These are phyloP conservation scores for Trichoderma sp. DNA, from an alignment of 2,329 filamentous ascomycete genomes.

Conservation along the genomic window DNA sequence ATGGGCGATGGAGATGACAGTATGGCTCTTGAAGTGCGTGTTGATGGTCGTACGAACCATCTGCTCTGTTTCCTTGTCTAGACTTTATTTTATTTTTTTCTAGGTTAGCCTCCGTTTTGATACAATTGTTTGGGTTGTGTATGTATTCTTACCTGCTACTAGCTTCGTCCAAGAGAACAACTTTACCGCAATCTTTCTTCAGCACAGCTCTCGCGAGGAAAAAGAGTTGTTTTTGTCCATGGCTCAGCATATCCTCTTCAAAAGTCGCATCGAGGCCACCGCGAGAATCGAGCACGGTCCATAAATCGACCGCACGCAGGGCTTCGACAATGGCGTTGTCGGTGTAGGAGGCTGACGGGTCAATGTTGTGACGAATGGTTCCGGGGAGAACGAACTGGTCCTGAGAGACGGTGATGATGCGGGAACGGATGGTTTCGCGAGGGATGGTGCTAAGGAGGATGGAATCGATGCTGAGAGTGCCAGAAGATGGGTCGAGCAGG, in stretches of 20 bases:
- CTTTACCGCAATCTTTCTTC: conserved; percentile 33
- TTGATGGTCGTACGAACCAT: conserved; percentile 35
- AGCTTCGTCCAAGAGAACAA: conserved; percentile 48
- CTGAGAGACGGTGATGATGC: conserved; percentile 49
- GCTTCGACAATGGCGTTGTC: conserved; percentile 39
- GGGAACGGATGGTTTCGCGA: conserved; percentile 42
- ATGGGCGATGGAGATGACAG: conserved; percentile 49
- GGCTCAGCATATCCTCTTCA: conserved; percentile 36
- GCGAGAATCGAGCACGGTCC: conserved; percentile 37
- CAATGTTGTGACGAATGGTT: conserved; percentile 47
- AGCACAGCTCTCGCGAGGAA: conserved; percentile 49
- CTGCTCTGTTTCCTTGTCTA: conserved; percentile 36
- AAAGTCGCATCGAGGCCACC: conserved; percentile 41
- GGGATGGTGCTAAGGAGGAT: conserved; percentile 41
- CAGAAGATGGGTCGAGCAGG: conserved; percentile 42
- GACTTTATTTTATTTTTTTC: conserved; percentile 23
- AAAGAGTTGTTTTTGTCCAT: conserved; percentile 52
- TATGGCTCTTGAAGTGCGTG: conserved; percentile 42
- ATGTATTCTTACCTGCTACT: conserved; percentile 30
- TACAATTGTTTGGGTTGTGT: background rate
- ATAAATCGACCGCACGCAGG: conserved; percentile 44
- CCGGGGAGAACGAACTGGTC: conserved; percentile 49
- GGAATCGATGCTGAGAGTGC: conserved; percentile 44
- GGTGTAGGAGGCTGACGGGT: conserved; percentile 36
- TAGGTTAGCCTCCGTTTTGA: conserved; percentile 11